These are phyloP conservation scores for Didymella glomerata DNA, from an alignment of 2,329 filamentous ascomycete species.

Conservation along the genomic window DNA sequence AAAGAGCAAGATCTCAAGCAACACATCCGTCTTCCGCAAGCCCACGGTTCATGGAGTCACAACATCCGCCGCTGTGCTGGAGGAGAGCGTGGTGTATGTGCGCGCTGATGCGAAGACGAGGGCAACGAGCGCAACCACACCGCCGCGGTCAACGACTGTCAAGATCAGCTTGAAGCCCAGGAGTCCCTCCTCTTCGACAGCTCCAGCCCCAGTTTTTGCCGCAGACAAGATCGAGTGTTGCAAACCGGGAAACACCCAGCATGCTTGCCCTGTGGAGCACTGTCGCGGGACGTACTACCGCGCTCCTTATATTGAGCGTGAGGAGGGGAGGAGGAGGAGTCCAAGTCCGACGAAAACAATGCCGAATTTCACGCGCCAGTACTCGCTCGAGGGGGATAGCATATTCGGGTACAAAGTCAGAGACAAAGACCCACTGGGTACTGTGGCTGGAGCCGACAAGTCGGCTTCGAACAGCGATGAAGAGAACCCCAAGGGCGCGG, in stretches of 20 bases:
- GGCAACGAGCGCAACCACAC: slow-evolving; percentile 19
- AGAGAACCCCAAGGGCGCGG: slow-evolving; percentile 18
- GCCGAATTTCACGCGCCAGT: slow-evolving; percentile 34
- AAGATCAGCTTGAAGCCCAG: slow-evolving; percentile 36
- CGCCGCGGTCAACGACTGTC: slow-evolving; percentile 26
- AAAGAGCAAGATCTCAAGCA: slow-evolving; percentile 9
- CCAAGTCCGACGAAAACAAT: slow-evolving; percentile 34
- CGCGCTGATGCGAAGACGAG: slow-evolving; percentile 24
- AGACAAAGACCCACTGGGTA: slow-evolving; percentile 26
- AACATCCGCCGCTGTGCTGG: slow-evolving; percentile 11
- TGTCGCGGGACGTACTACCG: slow-evolving; percentile 26
- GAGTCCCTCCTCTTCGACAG: not conserved
- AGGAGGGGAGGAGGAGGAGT: slow-evolving; percentile 19
- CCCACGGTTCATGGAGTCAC: slow-evolving; percentile 14
- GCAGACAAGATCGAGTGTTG: not conserved
- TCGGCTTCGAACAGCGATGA: slow-evolving; percentile 16
- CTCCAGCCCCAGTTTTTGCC: slow-evolving; percentile 1
- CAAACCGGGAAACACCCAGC: not conserved
- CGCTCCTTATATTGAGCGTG: not conserved
- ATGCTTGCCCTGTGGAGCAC: not conserved
- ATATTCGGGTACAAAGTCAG: slow-evolving; percentile 36
- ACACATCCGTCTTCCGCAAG: slow-evolving; percentile 24
- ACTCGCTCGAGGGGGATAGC: slow-evolving; percentile 30
- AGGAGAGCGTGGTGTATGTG: slow-evolving; percentile 10
- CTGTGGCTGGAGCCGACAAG: slow-evolving; percentile 21